Evolutionary conservation across 2,329 filamentous ascomycete species (phyloP), one percentile per base, ranked within the genome.

Genomic region (Neoarthrinium moseri): DNA sequence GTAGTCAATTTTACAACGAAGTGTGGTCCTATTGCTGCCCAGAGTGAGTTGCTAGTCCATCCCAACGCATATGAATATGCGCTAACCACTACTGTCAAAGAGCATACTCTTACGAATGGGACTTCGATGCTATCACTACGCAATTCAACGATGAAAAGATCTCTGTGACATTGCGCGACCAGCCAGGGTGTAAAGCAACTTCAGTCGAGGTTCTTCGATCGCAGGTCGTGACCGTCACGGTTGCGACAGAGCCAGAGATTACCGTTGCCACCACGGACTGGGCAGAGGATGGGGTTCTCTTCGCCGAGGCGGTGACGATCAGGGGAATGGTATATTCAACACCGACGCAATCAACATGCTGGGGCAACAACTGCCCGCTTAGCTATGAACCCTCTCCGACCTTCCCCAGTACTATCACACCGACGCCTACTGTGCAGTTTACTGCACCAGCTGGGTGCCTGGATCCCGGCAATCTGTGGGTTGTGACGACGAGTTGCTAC

Each of bases 401-500:
- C 7, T 38, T 22, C 36, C 36, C 36, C 10, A 6, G 18, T n/a
- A 36, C 44, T 35, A 48, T 53, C 30, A 50, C 51, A 4, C 26
- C 51, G 12, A 47, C 51, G 24, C 46, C 47, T 6, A 52, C 45
- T 3, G 18, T 46, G 21, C 49, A 47, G 40, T 53, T 50, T 33
- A 37, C 46, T 4, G 47, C 51, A 15, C 39, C 47, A 12, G 42
- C 51, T n/a, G 49, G 40, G 18, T 53, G 51, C 23, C n/a, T 45
- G 10, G 49, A 53, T 21, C 44, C 51, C 3, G 43, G 18, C 13
- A 52, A 50, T 32, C 42, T 49, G 20, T 53, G 49, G 51, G 35
- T 48, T 15, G 45, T 53, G 23, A 52, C 47, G 20, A 52, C 47
- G 35, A 51, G 49, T 36, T 52, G 51, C 17, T 53, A 48, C 23